Evolutionary conservation across 345 rosid species (phyloP).

Genomic region (Gossypium sturtianum): DNA sequence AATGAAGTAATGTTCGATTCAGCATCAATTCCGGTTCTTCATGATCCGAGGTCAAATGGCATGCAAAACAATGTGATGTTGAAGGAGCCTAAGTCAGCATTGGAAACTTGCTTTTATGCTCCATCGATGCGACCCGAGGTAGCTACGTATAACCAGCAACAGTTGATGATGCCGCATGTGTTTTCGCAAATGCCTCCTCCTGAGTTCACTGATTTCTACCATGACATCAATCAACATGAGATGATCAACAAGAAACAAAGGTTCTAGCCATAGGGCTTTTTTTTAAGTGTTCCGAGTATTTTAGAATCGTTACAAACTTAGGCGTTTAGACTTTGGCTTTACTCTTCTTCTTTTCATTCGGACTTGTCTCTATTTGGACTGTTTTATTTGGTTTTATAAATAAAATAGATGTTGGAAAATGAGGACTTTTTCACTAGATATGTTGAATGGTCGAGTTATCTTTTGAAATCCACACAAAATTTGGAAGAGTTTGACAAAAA

Average conservation of each 20-base stretch:
- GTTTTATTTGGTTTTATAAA: background rate
- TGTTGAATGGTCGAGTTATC: too few relatives aligned
- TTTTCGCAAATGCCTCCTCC: background rate
- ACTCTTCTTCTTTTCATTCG: background rate
- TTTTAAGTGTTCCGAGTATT: background rate
- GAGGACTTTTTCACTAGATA: too few relatives aligned
- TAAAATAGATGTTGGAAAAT: too few relatives aligned
- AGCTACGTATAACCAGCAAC: background rate
- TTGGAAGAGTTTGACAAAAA: too few relatives aligned
- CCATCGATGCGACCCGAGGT: background rate
- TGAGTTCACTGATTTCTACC: background rate
- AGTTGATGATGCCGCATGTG: background rate
- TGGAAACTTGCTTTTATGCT: background rate
- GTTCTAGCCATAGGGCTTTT: background rate
- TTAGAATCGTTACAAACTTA: background rate
- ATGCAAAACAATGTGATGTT: slow-evolving; percentile 1
- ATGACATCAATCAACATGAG: background rate
- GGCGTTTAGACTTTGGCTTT: background rate
- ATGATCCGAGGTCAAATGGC: background rate
- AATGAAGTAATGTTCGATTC: background rate
- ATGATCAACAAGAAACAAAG: background rate
- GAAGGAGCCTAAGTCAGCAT: background rate
- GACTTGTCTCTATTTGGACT: background rate
- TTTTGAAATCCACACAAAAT: too few relatives aligned
- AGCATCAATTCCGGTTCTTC: background rate